Conservation (phyloP, 2,329 filamentous ascomycete species). For the Lasiodiplodia hormozganensis region DNA sequence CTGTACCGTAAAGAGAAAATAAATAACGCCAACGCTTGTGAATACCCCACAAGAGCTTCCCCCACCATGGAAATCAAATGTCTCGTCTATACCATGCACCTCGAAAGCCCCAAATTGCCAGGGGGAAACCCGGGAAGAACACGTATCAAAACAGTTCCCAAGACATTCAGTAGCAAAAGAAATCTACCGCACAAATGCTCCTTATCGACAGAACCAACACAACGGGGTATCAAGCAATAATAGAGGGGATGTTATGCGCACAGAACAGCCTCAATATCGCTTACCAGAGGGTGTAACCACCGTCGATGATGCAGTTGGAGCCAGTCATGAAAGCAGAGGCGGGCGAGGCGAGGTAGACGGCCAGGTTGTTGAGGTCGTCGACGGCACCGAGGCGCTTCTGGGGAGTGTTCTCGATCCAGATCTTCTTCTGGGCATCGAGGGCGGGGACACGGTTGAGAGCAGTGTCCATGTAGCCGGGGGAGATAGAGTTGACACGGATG, state of each 20-base stretch:
- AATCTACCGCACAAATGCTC: constrained; percentile 9
- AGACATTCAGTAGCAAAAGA: background rate
- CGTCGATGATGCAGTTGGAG: constrained; percentile 69
- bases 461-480: constrained; percentile 87
- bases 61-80: background rate
- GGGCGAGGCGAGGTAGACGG: constrained; percentile 77
- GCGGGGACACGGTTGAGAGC: constrained; percentile 79
- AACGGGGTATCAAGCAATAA: constrained; percentile 20
- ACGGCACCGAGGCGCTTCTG: constrained; percentile 75
- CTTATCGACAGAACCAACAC: constrained; percentile 5
- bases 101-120: background rate
- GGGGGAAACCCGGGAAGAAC: constrained; percentile 2
- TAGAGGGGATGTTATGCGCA: background rate
- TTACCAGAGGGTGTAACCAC: constrained; percentile 51
- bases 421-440: constrained; percentile 81
- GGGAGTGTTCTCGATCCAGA: constrained; percentile 77
- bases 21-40: constrained; percentile 24
- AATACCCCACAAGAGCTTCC: background rate
- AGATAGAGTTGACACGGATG: constrained; percentile 85
- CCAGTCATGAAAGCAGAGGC: constrained; percentile 80
- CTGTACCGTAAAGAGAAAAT: background rate
- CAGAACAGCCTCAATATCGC: background rate
- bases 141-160: constrained; percentile 5
- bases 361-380: constrained; percentile 79
- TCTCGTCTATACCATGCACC: constrained; percentile 1